A percentile compares a stretch with the other conserved stretches of the same genome.
Evolutionary conservation across 2,329 filamentous ascomycete species (phyloP).

Genomic region (Diaporthe sp.): DNA sequence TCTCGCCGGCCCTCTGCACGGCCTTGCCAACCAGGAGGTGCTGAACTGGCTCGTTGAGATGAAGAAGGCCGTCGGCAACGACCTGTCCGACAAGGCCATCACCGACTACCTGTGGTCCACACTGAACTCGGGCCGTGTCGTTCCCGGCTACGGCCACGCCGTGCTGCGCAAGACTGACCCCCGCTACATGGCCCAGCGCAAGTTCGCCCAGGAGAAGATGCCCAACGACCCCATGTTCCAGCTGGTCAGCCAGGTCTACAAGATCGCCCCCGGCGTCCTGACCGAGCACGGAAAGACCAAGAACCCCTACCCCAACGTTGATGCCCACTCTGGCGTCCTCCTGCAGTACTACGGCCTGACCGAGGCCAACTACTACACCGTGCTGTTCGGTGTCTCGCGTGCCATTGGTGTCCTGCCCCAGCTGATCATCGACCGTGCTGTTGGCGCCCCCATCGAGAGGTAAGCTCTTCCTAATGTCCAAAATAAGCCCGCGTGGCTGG

Average conservation of each 20-base stretch:
- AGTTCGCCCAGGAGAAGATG: conserved; percentile 93
- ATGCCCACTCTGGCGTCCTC: conserved; percentile 98
- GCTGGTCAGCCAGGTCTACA: conserved; percentile 99
- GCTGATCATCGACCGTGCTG: conserved; percentile 98
- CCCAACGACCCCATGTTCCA: conserved; percentile 99
- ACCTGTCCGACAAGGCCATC: conserved; percentile 96
- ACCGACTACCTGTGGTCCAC: conserved; percentile 99
- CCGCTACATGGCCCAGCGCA: conserved; percentile 97
- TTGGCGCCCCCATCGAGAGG: conserved; percentile 97
- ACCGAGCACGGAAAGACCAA: conserved; percentile 99
- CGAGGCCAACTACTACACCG: conserved; percentile 99
- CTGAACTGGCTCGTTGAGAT: conserved; percentile 99
- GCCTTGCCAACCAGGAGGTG: conserved; percentile 99
- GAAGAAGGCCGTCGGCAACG: conserved; percentile 94
- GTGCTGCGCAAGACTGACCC: conserved; percentile 99
- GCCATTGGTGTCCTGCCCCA: conserved; percentile 98
- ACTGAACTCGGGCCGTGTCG: conserved; percentile 94
- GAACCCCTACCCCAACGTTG: conserved; percentile 99
- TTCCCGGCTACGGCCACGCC: conserved; percentile 98
- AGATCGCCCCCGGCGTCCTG: conserved; percentile 97
- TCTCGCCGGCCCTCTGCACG: conserved; percentile 97
- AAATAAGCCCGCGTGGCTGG: background rate
- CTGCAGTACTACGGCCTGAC: conserved; percentile 99
- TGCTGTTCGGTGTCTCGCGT: conserved; percentile 98
- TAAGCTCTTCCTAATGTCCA: conserved; percentile 44